Percentiles rank a stretch among this genome's conserved stretches.
phyloP scores from a whole-genome alignment of 352 stramenopile genomes.

The Pythium aquatile region DNA sequence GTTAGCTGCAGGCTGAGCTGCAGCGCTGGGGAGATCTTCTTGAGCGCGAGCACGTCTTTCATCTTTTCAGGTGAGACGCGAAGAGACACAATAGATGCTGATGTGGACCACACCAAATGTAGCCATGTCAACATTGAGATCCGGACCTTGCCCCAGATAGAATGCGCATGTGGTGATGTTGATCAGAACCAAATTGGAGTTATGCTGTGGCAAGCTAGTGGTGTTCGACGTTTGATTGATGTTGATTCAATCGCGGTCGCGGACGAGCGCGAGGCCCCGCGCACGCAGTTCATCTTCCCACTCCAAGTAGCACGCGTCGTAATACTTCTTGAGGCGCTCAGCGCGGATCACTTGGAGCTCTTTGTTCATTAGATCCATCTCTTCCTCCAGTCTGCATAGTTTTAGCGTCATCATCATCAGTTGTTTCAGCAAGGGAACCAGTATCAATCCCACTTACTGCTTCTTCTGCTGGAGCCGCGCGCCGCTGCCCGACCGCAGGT shows the following conservation, averaged over 20 bases:
- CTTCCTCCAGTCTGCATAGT: constrained; percentile 48
- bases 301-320: constrained; percentile 73
- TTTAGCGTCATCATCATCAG: background rate
- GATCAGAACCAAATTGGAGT: too few relatives aligned
- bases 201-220: background rate
- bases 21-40: constrained; percentile 51
- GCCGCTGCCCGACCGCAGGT: constrained; percentile 48
- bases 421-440: background rate
- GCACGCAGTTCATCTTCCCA: constrained; percentile 73
- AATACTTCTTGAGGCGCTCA: constrained; percentile 70
- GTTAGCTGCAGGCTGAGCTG: constrained; percentile 48
- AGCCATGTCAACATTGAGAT: constrained; percentile 9
- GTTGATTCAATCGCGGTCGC: constrained; percentile 53
- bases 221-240: background rate
- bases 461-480: constrained; percentile 52
- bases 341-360: constrained; percentile 62
- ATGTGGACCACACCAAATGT: constrained; percentile 22
- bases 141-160: too few relatives aligned
- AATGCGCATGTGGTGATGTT: too few relatives aligned
- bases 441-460: constrained; percentile 33
- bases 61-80: constrained; percentile 21
- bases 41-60: constrained; percentile 52
- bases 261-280: constrained; percentile 66
- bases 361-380: constrained; percentile 78
- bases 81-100: background rate